A percentile compares a stretch with the other conserved stretches of the same genome.
Conservation (phyloP, 2,329 filamentous ascomycete species). For the Paecilomyces niveus region DNA sequence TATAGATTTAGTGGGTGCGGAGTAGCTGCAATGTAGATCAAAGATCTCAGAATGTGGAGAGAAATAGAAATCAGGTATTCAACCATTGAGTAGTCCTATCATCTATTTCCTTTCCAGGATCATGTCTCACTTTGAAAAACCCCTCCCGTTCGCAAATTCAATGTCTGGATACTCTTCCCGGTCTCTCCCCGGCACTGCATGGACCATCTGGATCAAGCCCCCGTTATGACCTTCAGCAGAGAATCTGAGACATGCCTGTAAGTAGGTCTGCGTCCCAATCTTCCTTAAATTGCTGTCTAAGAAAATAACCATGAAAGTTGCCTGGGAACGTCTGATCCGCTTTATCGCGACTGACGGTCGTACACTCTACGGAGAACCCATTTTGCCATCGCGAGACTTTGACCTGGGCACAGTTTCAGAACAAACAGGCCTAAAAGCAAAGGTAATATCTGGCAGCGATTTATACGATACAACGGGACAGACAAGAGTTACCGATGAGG, state of each 20-base stretch:
- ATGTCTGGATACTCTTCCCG: neutral
- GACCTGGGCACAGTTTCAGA: neutral
- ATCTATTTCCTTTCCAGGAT: neutral
- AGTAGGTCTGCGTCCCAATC: neutral
- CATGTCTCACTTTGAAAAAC: neutral
- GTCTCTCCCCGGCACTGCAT: neutral
- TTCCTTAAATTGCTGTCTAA: neutral
- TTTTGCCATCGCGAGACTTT: neutral
- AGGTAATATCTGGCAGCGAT: constrained; percentile 45
- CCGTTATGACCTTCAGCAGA: neutral
- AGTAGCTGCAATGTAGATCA: neutral
- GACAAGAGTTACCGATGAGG: constrained; percentile 48
- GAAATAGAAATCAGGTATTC: neutral
- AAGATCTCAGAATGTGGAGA: neutral
- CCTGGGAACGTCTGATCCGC: neutral
- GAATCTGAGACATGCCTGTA: neutral
- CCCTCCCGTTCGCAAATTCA: neutral
- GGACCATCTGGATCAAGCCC: neutral
- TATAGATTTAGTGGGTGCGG: neutral
- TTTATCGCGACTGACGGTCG: neutral
- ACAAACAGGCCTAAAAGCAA: constrained; percentile 39
- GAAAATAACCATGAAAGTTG: neutral
- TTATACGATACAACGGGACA: constrained; percentile 41
- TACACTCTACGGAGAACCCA: neutral
- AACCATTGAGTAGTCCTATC: neutral